These are phyloP conservation scores for Phytophthora citricola DNA, from an alignment of 352 stramenopile species.

Conservation along the genomic window DNA sequence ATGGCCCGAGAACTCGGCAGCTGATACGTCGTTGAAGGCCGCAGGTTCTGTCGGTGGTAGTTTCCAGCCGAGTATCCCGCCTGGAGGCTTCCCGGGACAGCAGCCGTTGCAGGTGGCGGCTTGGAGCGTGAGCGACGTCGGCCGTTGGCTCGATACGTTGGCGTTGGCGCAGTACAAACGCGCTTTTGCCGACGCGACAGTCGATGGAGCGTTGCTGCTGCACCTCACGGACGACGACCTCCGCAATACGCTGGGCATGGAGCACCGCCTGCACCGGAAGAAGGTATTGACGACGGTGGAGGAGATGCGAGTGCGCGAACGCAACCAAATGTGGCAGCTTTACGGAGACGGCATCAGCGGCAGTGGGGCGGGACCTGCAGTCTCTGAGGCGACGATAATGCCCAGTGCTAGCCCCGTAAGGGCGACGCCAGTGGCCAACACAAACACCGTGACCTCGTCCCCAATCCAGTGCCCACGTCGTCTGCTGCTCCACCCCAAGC, in stretches of 20 bases:
- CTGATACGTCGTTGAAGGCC: not conserved
- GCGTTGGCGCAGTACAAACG: conserved; percentile 90
- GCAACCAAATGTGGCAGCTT: conserved; percentile 52
- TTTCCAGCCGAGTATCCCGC: conserved; percentile 60
- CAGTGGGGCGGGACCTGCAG: not conserved
- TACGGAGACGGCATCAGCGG: conserved; percentile 31
- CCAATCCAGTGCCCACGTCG: conserved; percentile 5
- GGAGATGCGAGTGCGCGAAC: conserved; percentile 67
- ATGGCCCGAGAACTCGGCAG: conserved; percentile 60
- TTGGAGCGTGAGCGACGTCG: conserved; percentile 91
- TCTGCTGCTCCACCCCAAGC: conserved; percentile 2
- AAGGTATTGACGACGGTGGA: conserved; percentile 94
- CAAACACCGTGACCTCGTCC: not conserved
- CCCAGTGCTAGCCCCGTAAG: conserved; percentile 14
- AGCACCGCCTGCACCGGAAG: conserved; percentile 96
- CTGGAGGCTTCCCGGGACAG: conserved; percentile 65
- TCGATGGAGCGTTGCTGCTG: conserved; percentile 91
- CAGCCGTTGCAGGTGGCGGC: conserved; percentile 69
- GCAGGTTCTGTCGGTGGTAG: not conserved
- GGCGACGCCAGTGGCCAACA: not conserved
- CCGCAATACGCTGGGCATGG: conserved; percentile 94
- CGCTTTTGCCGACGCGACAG: conserved; percentile 86
- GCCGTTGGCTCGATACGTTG: conserved; percentile 91
- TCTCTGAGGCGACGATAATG: conserved; percentile 9
- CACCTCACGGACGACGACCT: conserved; percentile 93